phyloP scores from a whole-genome alignment of 345 rosid genomes.

The Hypericum androsaemum region DNA sequence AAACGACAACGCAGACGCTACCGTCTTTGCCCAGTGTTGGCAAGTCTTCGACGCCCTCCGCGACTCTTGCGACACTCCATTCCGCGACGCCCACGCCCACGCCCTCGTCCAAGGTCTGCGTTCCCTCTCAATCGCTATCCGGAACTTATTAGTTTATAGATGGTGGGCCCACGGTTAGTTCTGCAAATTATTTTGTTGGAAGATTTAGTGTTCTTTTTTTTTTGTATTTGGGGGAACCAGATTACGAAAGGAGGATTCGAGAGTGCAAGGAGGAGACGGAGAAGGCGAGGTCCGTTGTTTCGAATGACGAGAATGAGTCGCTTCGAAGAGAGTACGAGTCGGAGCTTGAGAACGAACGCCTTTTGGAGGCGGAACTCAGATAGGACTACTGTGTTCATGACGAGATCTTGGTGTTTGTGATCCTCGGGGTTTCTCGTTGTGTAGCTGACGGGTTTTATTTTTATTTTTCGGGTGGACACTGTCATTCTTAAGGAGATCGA shows the following conservation, averaged over 20 bases:
- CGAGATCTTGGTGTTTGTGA: no score
- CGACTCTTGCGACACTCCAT: conserved; percentile 39
- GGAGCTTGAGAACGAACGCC: conserved; percentile 41
- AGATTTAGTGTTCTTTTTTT: no score
- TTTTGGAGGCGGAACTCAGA: conserved; percentile 56
- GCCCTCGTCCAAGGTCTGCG: conserved; percentile 34
- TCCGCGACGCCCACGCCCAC: conserved; percentile 22
- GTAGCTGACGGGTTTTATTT: conserved; percentile 11
- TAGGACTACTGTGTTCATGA: conserved; percentile 40
- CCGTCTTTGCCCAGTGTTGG: conserved; percentile 32
- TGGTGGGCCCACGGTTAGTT: not conserved
- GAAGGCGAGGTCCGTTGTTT: conserved; percentile 39
- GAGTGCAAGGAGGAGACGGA: conserved; percentile 63
- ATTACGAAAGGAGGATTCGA: conserved; percentile 38
- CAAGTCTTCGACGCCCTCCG: conserved; percentile 32
- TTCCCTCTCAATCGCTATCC: not conserved
- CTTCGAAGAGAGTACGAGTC: conserved; percentile 51
- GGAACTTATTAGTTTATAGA: not conserved
- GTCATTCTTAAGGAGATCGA: conserved; percentile 34
- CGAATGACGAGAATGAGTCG: conserved; percentile 36
- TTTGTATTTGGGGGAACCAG: no score
- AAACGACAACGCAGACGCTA: conserved; percentile 30
- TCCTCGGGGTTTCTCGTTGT: not conserved
- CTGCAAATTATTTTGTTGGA: no score
- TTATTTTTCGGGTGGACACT: conserved; percentile 31